Percentiles rank a stretch among this genome's conserved stretches.
Evolutionary conservation across 2,329 filamentous ascomycete species (phyloP).

Genomic region (Claviceps spartinae): DNA sequence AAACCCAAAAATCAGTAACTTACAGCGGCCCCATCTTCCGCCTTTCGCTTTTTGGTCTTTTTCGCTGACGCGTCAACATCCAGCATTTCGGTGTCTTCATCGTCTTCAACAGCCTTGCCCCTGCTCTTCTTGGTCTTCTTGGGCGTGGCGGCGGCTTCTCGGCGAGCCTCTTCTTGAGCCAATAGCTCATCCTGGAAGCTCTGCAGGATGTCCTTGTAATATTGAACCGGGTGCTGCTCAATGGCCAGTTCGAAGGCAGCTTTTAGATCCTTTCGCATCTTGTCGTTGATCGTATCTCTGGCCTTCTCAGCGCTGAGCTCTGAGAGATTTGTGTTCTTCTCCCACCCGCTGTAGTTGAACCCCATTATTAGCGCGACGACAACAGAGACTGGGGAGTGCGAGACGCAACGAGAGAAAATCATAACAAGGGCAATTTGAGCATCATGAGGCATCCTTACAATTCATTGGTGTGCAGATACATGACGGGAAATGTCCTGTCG

Average conservation of each 20-base stretch:
- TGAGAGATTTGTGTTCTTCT: conserved; percentile 68
- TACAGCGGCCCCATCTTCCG: conserved; percentile 55
- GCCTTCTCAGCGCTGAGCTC: conserved; percentile 65
- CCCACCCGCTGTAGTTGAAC: conserved; percentile 59
- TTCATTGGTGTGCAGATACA: conserved; percentile 92
- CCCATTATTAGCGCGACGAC: background rate
- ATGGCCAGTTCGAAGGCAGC: conserved; percentile 69
- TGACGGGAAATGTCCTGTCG: conserved; percentile 82
- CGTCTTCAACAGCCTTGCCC: conserved; percentile 39
- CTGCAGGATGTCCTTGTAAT: conserved; percentile 71
- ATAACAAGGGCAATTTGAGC: conserved; percentile 12
- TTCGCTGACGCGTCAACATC: conserved; percentile 51
- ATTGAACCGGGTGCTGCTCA: conserved; percentile 60
- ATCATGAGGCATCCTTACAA: conserved; percentile 52
- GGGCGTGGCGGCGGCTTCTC: conserved; percentile 25
- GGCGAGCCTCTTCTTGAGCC: conserved; percentile 37
- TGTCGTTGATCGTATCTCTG: conserved; percentile 53
- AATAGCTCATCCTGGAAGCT: conserved; percentile 54
- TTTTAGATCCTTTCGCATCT: conserved; percentile 67
- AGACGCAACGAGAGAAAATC: background rate
- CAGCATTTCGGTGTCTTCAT: conserved; percentile 47
- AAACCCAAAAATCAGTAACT: conserved; percentile 8
- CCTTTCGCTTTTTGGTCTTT: conserved; percentile 67
- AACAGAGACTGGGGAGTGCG: background rate
- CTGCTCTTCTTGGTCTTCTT: conserved; percentile 32